These are phyloP conservation scores for Aspergillus steynii DNA, from an alignment of 495 filamentous ascomycete species.

Conservation along the genomic window DNA sequence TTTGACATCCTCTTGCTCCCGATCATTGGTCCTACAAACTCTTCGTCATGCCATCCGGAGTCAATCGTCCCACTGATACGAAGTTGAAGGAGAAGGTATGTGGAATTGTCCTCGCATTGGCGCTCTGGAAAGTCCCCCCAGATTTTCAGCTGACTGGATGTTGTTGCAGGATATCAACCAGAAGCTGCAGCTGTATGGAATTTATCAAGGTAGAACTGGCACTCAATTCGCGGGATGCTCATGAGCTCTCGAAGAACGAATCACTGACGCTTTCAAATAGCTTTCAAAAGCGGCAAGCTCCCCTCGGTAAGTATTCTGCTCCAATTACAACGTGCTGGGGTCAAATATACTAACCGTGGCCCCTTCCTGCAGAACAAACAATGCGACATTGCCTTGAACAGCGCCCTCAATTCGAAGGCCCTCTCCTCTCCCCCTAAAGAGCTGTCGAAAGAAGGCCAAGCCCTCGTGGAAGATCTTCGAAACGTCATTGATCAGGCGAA, in stretches of 20 bases:
- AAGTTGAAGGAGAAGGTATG: slow-evolving; percentile 58
- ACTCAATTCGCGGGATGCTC: not conserved
- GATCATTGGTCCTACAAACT: slow-evolving; percentile 5
- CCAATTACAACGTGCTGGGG: not conserved
- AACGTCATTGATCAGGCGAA: slow-evolving; percentile 89
- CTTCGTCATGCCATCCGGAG: slow-evolving; percentile 44
- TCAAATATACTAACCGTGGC: not conserved
- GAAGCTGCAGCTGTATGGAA: slow-evolving; percentile 95
- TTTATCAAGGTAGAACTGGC: slow-evolving; percentile 63
- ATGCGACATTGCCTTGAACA: slow-evolving; percentile 92
- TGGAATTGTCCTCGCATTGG: not conserved
- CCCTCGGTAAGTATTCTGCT: slow-evolving; percentile 69
- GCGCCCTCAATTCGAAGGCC: slow-evolving; percentile 65
- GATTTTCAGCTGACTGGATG: slow-evolving; percentile 19
- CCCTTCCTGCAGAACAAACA: slow-evolving; percentile 68
- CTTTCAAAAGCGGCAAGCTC: slow-evolving; percentile 86
- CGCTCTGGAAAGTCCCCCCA: not conserved
- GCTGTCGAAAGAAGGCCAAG: slow-evolving; percentile 78
- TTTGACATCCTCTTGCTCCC: not conserved
- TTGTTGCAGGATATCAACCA: slow-evolving; percentile 69
- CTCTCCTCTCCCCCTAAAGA: slow-evolving; percentile 71
- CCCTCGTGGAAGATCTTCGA: slow-evolving; percentile 72
- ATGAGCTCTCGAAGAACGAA: not conserved
- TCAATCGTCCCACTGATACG: slow-evolving; percentile 66
- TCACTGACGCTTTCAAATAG: slow-evolving; percentile 35